Evolutionary conservation across 2,329 filamentous ascomycete genomes (phyloP).

Genomic region (Neodidymelliopsis sp.): DNA sequence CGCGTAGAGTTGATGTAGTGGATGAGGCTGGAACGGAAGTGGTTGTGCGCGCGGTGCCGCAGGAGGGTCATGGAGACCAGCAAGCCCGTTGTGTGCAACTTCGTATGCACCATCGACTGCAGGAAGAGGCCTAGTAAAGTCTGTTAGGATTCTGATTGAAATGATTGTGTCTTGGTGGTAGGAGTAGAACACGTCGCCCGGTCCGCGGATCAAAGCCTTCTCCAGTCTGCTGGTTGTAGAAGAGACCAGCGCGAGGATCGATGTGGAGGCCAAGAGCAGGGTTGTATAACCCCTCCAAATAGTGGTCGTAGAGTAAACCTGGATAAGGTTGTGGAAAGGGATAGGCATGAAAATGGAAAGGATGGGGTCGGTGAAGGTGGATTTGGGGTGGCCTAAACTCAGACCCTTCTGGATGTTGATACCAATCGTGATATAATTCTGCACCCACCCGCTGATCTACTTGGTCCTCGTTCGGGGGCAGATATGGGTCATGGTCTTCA

Average conservation of each 20-base stretch:
- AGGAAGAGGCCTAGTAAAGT: not conserved
- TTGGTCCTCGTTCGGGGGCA: not conserved
- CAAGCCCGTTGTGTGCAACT: constrained; percentile 2
- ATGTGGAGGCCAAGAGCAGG: not conserved
- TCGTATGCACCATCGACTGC: not conserved
- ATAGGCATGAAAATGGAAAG: not conserved
- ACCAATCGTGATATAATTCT: not conserved
- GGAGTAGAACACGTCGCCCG: not conserved
- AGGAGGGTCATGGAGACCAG: not conserved
- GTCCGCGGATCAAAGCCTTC: not conserved
- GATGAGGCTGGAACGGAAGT: no score
- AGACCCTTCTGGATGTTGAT: not conserved
- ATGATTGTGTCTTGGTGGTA: not conserved
- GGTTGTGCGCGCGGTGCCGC: not conserved
- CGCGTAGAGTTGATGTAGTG: not conserved
- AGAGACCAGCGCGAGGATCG: not conserved
- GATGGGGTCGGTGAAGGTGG: not conserved
- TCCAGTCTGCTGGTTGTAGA: not conserved
- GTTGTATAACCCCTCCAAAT: not conserved
- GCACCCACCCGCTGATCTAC: not conserved
- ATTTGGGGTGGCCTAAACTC: not conserved
- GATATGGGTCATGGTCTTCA: not conserved
- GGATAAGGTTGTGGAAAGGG: not conserved
- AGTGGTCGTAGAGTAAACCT: not conserved
- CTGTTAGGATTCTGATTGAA: not conserved